These are phyloP conservation scores for Eucalyptus pauciflora DNA, from an alignment of 345 rosid genomes.

Conservation along the genomic window DNA sequence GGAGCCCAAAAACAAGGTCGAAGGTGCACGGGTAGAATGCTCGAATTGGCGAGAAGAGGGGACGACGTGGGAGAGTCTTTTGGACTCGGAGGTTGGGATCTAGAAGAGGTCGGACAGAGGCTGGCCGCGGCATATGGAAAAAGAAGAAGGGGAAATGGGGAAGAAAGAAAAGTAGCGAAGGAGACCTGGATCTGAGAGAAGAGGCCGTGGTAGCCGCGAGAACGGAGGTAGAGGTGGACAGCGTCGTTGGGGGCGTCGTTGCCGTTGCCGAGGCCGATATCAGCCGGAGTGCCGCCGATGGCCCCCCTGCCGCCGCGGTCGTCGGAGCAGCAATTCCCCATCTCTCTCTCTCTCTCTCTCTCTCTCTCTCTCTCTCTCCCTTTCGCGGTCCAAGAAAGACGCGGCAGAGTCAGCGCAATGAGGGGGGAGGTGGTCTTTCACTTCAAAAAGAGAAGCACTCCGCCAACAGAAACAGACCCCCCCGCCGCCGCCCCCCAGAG, in stretches of 20 bases:
- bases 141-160: neutral
- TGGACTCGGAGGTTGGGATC: neutral
- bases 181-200: slow-evolving; percentile 84
- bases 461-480: neutral
- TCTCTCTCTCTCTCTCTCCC: neutral
- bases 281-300: slow-evolving; percentile 44
- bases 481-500: neutral
- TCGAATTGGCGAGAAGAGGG: neutral
- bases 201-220: slow-evolving; percentile 58
- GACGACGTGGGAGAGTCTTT: neutral
- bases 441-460: neutral
- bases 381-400: neutral
- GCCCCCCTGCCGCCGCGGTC: slow-evolving; percentile 48
- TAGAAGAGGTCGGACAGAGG: neutral
- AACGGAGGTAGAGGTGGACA: slow-evolving; percentile 45
- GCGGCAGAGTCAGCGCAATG: neutral
- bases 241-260: slow-evolving; percentile 48
- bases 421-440: neutral
- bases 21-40: neutral
- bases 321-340: slow-evolving; percentile 93
- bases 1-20: neutral
- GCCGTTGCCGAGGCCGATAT: neutral
- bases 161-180: neutral
- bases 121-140: neutral
- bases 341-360: neutral